A percentile compares a stretch with the other conserved stretches of the same genome.
Conservation (phyloP, 2,329 filamentous ascomycete species). For the Seiridium cupressi region DNA sequence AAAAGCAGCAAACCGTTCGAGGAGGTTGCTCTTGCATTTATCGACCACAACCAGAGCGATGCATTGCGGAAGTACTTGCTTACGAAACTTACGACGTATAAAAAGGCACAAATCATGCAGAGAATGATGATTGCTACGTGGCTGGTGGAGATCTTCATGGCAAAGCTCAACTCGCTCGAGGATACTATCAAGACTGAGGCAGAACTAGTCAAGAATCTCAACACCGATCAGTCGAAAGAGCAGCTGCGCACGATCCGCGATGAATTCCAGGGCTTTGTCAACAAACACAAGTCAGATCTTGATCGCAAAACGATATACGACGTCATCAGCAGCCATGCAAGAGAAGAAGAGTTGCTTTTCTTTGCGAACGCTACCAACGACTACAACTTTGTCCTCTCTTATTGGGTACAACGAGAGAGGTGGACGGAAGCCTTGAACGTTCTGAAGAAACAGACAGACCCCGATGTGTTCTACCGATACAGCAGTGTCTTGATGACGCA, state of each 20-base stretch:
- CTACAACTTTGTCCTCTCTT: slow-evolving; percentile 90
- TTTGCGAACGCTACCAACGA: slow-evolving; percentile 89
- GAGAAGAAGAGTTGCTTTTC: slow-evolving; percentile 88
- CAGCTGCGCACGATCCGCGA: slow-evolving; percentile 68
- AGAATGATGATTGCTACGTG: slow-evolving; percentile 92
- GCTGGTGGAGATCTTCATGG: slow-evolving; percentile 96
- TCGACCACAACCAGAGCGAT: slow-evolving; percentile 87
- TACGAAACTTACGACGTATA: slow-evolving; percentile 78
- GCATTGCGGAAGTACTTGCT: slow-evolving; percentile 86
- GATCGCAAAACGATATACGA: slow-evolving; percentile 93
- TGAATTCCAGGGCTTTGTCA: slow-evolving; percentile 87
- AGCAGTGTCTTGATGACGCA: slow-evolving; percentile 96
- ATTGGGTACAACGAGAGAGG: slow-evolving; percentile 94
- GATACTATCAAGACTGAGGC: slow-evolving; percentile 90
- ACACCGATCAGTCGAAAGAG: slow-evolving; percentile 67
- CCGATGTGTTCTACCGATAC: slow-evolving; percentile 94
- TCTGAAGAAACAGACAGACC: slow-evolving; percentile 87
- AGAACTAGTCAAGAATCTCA: slow-evolving; percentile 71
- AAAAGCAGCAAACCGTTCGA: slow-evolving; percentile 97
- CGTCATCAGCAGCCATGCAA: slow-evolving; percentile 90
- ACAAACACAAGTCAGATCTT: slow-evolving; percentile 80
- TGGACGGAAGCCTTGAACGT: slow-evolving; percentile 87
- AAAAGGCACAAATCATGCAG: slow-evolving; percentile 86
- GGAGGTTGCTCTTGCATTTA: slow-evolving; percentile 86
- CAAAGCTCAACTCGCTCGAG: slow-evolving; percentile 90